Base-by-base conservation (phyloP, 129 eudicot species). In the Flaveria sonorensis region DNA sequence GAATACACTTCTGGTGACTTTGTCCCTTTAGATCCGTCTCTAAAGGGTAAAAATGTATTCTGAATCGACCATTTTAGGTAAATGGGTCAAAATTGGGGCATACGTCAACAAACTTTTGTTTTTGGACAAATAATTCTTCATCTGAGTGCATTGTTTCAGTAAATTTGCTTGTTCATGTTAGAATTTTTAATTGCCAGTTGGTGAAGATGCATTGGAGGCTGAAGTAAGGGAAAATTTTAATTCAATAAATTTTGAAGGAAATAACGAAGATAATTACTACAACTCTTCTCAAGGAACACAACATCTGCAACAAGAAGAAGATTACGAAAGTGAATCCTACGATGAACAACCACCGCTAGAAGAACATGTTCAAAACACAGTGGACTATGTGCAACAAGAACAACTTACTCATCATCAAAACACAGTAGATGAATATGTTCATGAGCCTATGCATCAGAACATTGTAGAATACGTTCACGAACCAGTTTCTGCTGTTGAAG, bases 271-370 rank as follows among this genome's bases (percentile, higher is more conserved):
- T 43, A 88, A 88, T 66, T 92, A 93, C 67, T 87, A 85, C 81
- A 83, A 76, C 56, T 50, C 19, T 70, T 74, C 84, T 60, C 80
- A 83, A 24, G 97, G 90, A 71, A 60, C 74, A 7, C 77, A 78
- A 16, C 86, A 93, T 60, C 81, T 84, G 48, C 88, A 72, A 46
- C 73, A 67, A 28, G 45, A 72, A 30, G 91, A 87, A 78, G 89
- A 85, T 26, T 87, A 63, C 23, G 87, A 71, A 9, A 66, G 62
- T 67, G 91, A 86, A 73, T 67, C 50, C 8, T 84, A 78, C 56
- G 88, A 81, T 79, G 89, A 88, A 68, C 94, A 81, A 82, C 67
- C 84, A 70, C 87, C 82, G 19, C 64, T 55, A 46, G 96, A 87
- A 70, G 96, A 90, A 61, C 70, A 81, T 14, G 81, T 24, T 59